phyloP scores from a whole-genome alignment of 345 rosid species.

The Citrus trifoliata region DNA sequence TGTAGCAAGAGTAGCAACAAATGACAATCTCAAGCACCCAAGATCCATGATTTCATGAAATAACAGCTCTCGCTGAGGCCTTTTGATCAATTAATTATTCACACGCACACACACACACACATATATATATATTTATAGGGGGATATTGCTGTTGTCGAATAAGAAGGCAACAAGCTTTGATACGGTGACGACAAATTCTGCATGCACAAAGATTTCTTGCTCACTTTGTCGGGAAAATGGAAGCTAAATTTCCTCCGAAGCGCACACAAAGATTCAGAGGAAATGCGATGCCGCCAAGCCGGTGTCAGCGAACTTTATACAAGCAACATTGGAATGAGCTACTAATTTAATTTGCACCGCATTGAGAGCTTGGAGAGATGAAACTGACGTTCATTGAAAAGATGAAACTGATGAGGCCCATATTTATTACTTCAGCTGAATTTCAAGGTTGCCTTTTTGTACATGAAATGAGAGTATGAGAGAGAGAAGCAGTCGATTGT shows the following conservation, averaged over 20 bases:
- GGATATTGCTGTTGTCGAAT: background rate
- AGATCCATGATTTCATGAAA: constrained; percentile 15
- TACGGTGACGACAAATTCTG: background rate
- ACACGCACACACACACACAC: background rate
- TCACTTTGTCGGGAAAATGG: background rate
- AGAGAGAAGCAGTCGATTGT: background rate
- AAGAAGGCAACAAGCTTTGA: constrained; percentile 2
- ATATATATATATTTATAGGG: background rate
- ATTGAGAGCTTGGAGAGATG: background rate
- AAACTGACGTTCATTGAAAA: no score
- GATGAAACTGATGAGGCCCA: background rate
- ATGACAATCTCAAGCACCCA: constrained; percentile 4
- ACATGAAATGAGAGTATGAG: background rate
- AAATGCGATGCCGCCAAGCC: constrained; percentile 3
- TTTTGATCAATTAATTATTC: background rate
- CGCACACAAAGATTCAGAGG: background rate
- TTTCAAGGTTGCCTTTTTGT: background rate
- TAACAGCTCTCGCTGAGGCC: background rate
- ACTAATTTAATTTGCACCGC: background rate
- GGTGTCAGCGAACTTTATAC: constrained; percentile 1
- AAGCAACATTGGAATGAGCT: background rate
- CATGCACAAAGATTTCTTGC: constrained; percentile 13
- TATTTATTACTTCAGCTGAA: background rate
- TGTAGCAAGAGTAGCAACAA: constrained; percentile 15
- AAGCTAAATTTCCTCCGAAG: background rate